Evolutionary conservation across 352 stramenopile species (phyloP).

Genomic region (Achlya hypogyna): DNA sequence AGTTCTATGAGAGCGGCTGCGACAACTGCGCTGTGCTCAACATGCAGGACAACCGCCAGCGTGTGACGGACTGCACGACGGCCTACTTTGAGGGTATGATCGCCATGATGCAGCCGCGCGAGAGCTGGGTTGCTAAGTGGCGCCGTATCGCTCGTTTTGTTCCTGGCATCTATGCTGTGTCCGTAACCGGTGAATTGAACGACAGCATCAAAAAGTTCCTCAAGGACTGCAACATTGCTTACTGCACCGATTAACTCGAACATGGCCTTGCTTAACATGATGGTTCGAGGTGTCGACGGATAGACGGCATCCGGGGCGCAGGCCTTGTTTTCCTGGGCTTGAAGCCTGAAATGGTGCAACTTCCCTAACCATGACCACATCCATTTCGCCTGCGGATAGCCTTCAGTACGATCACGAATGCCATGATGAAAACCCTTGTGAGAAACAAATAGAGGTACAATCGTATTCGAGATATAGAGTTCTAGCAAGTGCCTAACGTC

Average conservation of each 20-base stretch:
- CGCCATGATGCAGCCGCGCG: constrained; percentile 83
- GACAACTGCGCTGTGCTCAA: constrained; percentile 85
- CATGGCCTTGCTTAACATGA: background rate
- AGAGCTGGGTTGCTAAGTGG: constrained; percentile 87
- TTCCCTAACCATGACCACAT: too few species aligned
- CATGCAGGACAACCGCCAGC: constrained; percentile 84
- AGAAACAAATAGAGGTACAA: constrained; percentile 14
- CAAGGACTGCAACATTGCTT: constrained; percentile 80
- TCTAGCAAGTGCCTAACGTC: background rate
- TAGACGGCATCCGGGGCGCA: too few species aligned
- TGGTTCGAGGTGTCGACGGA: too few species aligned
- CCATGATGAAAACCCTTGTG: background rate
- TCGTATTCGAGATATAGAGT: constrained; percentile 4
- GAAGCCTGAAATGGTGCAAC: too few species aligned
- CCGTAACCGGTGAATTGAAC: constrained; percentile 71
- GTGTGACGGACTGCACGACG: constrained; percentile 81
- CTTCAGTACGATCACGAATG: too few species aligned
- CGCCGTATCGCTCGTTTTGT: constrained; percentile 77
- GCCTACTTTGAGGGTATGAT: constrained; percentile 88
- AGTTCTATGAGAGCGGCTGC: constrained; percentile 86
- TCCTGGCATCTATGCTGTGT: constrained; percentile 81
- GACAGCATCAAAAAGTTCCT: constrained; percentile 85
- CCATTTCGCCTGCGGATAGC: background rate
- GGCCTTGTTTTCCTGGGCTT: too few species aligned
- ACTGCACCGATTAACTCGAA: constrained; percentile 33